These are phyloP conservation scores for Gossypium longicalyx DNA, from an alignment of 345 rosid species.

Conservation along the genomic window DNA sequence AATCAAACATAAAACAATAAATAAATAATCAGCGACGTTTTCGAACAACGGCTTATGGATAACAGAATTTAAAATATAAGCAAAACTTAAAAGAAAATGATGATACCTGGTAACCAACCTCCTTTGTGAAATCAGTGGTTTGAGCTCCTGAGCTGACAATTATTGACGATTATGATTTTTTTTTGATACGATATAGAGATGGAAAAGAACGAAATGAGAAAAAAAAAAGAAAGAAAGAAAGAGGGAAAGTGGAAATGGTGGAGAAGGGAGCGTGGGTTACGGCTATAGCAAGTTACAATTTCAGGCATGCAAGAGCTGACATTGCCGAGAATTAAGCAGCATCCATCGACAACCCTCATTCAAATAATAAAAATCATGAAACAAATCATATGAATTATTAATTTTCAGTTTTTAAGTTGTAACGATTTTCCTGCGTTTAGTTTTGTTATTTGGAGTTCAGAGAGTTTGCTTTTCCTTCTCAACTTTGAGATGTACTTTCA, in stretches of 20 bases:
- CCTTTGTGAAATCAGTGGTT: neutral
- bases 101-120: conserved; percentile 8
- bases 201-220: neutral
- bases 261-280: conserved; percentile 28
- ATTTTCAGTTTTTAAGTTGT: neutral
- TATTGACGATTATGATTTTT: neutral
- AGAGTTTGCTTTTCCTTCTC: neutral
- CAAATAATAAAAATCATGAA: neutral
- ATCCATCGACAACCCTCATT: conserved; percentile 16
- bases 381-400: neutral
- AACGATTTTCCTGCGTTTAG: neutral
- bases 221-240: neutral
- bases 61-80: neutral
- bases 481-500: neutral
- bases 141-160: conserved; percentile 9
- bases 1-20: neutral
- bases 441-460: neutral
- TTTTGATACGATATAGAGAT: neutral
- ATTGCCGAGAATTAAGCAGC: conserved; percentile 52
- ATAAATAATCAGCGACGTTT: conserved; percentile 1
- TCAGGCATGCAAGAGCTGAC: conserved; percentile 30
- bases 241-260: conserved; percentile 18
- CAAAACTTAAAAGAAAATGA: neutral
- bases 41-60: neutral
- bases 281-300: conserved; percentile 25